Conservation (phyloP, 495 filamentous ascomycete species). For the Friedmanniomyces endolithicus region DNA sequence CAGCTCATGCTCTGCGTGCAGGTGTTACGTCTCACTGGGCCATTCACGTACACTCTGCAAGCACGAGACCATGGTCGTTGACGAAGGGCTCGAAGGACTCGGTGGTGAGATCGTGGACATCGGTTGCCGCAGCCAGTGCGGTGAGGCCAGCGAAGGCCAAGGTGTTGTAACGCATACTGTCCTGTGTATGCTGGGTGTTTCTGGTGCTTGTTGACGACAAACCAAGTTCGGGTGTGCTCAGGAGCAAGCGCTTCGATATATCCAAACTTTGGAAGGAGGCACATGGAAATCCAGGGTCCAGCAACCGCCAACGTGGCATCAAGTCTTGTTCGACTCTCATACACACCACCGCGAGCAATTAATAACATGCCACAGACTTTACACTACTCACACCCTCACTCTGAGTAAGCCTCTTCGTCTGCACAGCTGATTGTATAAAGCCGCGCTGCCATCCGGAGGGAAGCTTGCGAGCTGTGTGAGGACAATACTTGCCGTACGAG, state of each 20-base stretch:
- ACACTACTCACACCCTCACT: too few species aligned
- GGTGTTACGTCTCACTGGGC: neutral
- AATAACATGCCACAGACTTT: too few species aligned
- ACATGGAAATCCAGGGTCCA: neutral
- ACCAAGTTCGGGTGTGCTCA: too few species aligned
- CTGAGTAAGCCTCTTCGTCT: too few species aligned
- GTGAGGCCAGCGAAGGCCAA: conserved; percentile 36
- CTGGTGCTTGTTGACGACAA: neutral
- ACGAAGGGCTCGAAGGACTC: conserved; percentile 81
- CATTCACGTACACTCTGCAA: conserved; percentile 57
- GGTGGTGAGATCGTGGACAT: conserved; percentile 63
- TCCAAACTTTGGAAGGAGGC: neutral
- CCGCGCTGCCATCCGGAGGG: too few species aligned
- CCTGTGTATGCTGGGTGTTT: neutral
- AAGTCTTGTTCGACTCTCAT: neutral
- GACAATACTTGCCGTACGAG: too few species aligned
- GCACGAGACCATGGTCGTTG: conserved; percentile 66
- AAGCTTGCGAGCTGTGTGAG: too few species aligned
- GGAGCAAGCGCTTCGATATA: too few species aligned
- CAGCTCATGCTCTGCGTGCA: neutral
- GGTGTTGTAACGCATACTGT: neutral
- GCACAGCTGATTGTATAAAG: too few species aligned
- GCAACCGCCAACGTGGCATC: neutral
- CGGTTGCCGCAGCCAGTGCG: conserved; percentile 57
- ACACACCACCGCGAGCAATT: too few species aligned